Conservation (phyloP, 306 rosid species). For the Lithocarpus polystachyus region DNA sequence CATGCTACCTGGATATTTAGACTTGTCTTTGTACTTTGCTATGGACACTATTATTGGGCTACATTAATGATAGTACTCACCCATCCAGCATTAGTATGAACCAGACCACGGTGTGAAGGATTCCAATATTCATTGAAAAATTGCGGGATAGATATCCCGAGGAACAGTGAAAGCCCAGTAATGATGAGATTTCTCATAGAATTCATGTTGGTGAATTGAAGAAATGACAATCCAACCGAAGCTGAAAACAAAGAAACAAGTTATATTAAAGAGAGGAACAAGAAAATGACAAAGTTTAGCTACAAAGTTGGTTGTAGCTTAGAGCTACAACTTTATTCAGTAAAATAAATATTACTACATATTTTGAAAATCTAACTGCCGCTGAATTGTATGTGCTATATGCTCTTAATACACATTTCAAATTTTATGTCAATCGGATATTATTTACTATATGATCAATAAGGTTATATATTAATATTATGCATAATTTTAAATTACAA, state of each 20-base stretch:
- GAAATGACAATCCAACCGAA: slow-evolving; percentile 89
- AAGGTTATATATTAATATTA: no score
- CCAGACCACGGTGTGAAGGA: slow-evolving; percentile 61
- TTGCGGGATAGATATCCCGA: slow-evolving; percentile 87
- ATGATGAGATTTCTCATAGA: slow-evolving; percentile 96
- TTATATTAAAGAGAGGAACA: slow-evolving; percentile 1
- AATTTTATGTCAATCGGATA: no score
- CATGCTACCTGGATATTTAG: neutral
- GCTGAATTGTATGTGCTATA: no score
- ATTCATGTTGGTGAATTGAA: slow-evolving; percentile 95
- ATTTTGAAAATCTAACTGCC: no score
- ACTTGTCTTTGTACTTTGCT: neutral
- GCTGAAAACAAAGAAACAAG: slow-evolving; percentile 47
- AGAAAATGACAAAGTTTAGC: neutral
- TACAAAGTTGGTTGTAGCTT: no score
- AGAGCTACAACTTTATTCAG: no score
- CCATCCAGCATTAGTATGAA: slow-evolving; percentile 86
- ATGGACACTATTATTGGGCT: neutral
- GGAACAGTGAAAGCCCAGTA: slow-evolving; percentile 79
- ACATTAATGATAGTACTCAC: slow-evolving; percentile 35
- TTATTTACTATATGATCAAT: no score
- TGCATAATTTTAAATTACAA: no score
- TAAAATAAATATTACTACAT: no score
- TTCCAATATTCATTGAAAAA: slow-evolving; percentile 69
- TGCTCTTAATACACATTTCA: no score